Conservation (phyloP, 306 rosid genomes). For the Mimosa pudica region DNA sequence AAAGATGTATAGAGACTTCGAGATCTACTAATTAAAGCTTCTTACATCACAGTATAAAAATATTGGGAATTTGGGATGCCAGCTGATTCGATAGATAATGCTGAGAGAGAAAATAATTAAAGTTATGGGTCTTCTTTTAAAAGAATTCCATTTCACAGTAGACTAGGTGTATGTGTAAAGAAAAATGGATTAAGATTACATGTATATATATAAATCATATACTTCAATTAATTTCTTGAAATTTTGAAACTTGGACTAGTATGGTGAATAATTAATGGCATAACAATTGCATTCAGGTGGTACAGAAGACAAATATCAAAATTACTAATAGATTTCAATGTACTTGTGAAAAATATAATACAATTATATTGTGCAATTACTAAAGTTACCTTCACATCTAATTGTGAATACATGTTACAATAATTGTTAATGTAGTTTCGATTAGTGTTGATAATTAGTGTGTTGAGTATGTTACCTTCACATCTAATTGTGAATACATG, state of each 20-base stretch:
- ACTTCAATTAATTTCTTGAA: neutral
- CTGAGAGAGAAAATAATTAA: neutral
- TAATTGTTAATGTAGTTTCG: too few species aligned
- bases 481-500: too few species aligned
- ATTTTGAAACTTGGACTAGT: neutral
- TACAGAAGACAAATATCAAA: too few species aligned
- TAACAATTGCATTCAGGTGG: too few species aligned
- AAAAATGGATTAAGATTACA: constrained; percentile 17
- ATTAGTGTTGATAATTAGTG: too few species aligned
- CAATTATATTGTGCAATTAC: too few species aligned
- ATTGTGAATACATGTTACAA: too few species aligned
- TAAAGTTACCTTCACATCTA: too few species aligned
- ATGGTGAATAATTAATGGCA: neutral
- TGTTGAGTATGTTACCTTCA: too few species aligned
- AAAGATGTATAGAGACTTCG: constrained; percentile 38
- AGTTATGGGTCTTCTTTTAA: neutral
- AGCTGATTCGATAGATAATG: constrained; percentile 42
- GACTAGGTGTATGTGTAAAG: constrained; percentile 26
- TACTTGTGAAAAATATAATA: too few species aligned
- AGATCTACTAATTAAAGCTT: constrained; percentile 37
- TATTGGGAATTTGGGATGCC: constrained; percentile 32
- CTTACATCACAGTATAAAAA: constrained; percentile 8
- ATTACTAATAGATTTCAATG: too few species aligned
- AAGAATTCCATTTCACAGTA: constrained; percentile 17
- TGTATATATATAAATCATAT: neutral